phyloP scores from a whole-genome alignment of 306 rosid genomes.

The Cucumis hystrix region DNA sequence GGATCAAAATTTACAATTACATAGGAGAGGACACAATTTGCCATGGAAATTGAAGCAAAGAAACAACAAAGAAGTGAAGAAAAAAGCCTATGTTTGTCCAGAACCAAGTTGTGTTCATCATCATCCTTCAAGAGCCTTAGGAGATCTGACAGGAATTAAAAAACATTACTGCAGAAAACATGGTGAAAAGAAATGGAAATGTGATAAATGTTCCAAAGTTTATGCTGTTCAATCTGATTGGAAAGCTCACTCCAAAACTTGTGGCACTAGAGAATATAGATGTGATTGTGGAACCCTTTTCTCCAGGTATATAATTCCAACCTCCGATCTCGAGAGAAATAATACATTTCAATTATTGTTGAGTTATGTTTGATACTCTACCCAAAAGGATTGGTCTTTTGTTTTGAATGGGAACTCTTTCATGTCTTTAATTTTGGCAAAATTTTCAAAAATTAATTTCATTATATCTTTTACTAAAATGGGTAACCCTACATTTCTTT shows the following conservation, averaged over 20 bases:
- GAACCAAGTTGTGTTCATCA: slow-evolving; percentile 92
- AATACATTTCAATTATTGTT: too few relatives aligned
- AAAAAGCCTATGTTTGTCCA: slow-evolving; percentile 91
- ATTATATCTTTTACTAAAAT: neutral
- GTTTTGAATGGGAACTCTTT: neutral
- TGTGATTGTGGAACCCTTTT: slow-evolving; percentile 97
- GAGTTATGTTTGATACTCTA: neutral
- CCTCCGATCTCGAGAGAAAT: too few relatives aligned
- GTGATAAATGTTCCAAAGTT: slow-evolving; percentile 84
- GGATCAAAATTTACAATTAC: slow-evolving; percentile 66
- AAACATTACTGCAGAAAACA: slow-evolving; percentile 90
- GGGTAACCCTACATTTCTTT: neutral
- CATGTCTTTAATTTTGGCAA: neutral
- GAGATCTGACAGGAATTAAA: slow-evolving; percentile 94
- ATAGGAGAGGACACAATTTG: slow-evolving; percentile 64
- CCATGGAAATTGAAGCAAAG: slow-evolving; percentile 87
- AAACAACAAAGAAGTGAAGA: slow-evolving; percentile 57
- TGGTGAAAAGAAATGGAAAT: slow-evolving; percentile 99
- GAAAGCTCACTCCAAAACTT: slow-evolving; percentile 94
- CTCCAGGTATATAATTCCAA: slow-evolving; percentile 42
- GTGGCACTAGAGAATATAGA: slow-evolving; percentile 94
- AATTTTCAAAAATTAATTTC: neutral
- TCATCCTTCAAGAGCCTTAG: slow-evolving; percentile 90
- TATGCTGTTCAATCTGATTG: slow-evolving; percentile 98
- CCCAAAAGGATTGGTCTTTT: slow-evolving; percentile 1